Conservation (phyloP, 2,329 filamentous ascomycete genomes). For the Graphiopsis chlorocephala region DNA sequence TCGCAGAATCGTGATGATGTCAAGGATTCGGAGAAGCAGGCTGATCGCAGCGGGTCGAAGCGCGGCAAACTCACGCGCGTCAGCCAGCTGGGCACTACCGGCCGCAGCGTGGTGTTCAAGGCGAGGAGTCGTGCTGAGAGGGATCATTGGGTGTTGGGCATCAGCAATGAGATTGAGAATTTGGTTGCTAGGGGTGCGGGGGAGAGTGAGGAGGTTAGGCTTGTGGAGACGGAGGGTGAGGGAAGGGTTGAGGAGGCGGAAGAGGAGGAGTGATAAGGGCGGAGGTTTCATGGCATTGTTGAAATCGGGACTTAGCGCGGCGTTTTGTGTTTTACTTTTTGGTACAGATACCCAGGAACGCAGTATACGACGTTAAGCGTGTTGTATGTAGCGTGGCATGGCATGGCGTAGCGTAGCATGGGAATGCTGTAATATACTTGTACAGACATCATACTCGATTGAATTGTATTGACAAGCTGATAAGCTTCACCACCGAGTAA, state of each 20-base stretch:
- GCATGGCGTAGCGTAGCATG: neutral
- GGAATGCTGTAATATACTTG: neutral
- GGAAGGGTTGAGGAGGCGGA: neutral
- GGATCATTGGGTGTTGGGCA: constrained; percentile 66
- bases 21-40: constrained; percentile 19
- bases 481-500: too few species aligned
- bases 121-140: constrained; percentile 62
- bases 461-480: neutral
- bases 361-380: neutral
- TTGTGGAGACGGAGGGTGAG: constrained; percentile 30
- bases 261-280: neutral
- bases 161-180: constrained; percentile 65
- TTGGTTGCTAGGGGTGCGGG: constrained; percentile 49
- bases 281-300: neutral
- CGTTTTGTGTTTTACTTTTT: neutral
- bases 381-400: neutral
- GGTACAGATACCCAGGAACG: neutral
- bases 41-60: neutral
- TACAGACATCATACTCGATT: neutral
- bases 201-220: constrained; percentile 50
- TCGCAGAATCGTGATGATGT: constrained; percentile 33
- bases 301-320: neutral
- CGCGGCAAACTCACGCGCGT: constrained; percentile 54
- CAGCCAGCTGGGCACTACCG: constrained; percentile 58
- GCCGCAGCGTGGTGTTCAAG: constrained; percentile 64